Percentiles rank a stretch among this genome's conserved stretches.
These are phyloP conservation scores for Cardiospermum halicacabum DNA, from an alignment of 345 rosid species.

Conservation along the genomic window DNA sequence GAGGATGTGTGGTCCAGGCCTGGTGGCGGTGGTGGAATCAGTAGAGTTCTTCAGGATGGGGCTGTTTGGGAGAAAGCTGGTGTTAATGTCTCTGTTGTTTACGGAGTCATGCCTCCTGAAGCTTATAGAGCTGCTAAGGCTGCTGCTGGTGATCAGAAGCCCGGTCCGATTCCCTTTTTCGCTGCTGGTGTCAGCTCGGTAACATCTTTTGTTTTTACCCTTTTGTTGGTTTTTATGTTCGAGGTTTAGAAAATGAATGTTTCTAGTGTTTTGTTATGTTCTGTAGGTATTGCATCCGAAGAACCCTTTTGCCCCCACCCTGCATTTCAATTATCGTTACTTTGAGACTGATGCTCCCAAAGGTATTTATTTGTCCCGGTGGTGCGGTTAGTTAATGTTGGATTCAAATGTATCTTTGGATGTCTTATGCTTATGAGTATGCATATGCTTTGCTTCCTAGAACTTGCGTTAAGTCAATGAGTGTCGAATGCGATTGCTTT, in stretches of 20 bases:
- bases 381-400: too few species aligned
- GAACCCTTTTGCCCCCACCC: conserved; percentile 93
- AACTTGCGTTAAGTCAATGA: neutral
- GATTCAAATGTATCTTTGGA: too few species aligned
- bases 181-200: conserved; percentile 99
- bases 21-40: conserved; percentile 99
- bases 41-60: conserved; percentile 88
- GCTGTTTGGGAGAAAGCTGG: conserved; percentile 96
- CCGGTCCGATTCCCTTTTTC: conserved; percentile 82
- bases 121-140: conserved; percentile 94
- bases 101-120: conserved; percentile 99
- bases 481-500: neutral
- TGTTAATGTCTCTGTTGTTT: conserved; percentile 92
- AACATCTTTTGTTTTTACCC: neutral
- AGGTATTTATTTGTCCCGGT: too few species aligned
- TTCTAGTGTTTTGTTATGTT: neutral
- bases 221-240: neutral
- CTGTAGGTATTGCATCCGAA: conserved; percentile 71
- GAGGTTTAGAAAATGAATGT: too few species aligned
- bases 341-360: conserved; percentile 82
- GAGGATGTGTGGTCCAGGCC: conserved; percentile 99
- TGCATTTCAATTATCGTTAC: conserved; percentile 79
- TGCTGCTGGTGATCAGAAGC: conserved; percentile 57
- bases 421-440: neutral
- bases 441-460: neutral